These are phyloP conservation scores for Candida manassasensis DNA, from an alignment of 805 yeast species.

Conservation along the genomic window DNA sequence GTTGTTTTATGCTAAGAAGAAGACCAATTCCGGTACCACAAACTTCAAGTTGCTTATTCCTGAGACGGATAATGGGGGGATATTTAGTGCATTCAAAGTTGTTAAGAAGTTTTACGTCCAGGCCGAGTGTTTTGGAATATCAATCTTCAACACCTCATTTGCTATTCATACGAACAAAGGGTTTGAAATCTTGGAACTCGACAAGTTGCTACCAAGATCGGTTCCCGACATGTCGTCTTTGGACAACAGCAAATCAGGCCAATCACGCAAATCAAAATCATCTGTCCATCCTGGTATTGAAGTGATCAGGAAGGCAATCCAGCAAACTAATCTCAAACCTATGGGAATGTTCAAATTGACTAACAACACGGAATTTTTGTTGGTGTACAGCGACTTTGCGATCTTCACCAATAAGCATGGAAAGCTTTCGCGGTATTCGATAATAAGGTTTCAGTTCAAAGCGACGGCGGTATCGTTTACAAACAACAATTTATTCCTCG, in stretches of 20 bases:
- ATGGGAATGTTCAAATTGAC: conserved; percentile 60
- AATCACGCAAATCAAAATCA: conserved; percentile 2
- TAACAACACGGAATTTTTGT: conserved; percentile 48
- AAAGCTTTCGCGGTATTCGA: conserved; percentile 41
- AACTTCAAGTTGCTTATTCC: conserved; percentile 57
- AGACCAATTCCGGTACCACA: conserved; percentile 40
- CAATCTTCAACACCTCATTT: conserved; percentile 61
- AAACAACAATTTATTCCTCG: conserved; percentile 35
- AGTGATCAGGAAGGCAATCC: conserved; percentile 35
- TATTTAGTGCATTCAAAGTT: conserved; percentile 33
- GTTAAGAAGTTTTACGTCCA: conserved; percentile 45
- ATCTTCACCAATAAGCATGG: conserved; percentile 60
- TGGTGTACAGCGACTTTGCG: conserved; percentile 70
- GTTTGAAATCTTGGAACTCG: conserved; percentile 59
- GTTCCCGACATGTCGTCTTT: conserved; percentile 48
- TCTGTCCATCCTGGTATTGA: conserved; percentile 23
- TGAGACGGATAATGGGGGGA: conserved; percentile 50
- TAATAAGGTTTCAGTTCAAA: conserved; percentile 40
- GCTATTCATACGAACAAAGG: conserved; percentile 66
- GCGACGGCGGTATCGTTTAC: conserved; percentile 32
- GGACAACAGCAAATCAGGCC: conserved; percentile 18
- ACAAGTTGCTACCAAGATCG: conserved; percentile 51
- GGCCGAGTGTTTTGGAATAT: conserved; percentile 55
- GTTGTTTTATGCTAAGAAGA: conserved; percentile 54
- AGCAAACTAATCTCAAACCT: conserved; percentile 43